Base-by-base conservation (phyloP, 768 basidiomycete genomes). In the Russula vinacea region DNA sequence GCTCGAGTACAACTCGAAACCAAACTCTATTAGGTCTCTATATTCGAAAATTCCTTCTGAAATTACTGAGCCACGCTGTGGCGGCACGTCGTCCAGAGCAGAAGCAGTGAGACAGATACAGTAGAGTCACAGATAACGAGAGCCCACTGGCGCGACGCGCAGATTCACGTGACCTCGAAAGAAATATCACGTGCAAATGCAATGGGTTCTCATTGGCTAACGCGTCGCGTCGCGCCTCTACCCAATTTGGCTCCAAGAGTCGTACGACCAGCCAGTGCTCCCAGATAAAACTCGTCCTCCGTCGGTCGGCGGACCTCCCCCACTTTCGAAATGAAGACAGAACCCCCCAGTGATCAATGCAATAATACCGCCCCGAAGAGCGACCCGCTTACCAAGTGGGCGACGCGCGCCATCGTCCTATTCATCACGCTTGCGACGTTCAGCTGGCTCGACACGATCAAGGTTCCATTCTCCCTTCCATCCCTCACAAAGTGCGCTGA, bases 361-460 rank as follows among this genome's bases (percentile, higher is more conserved):
- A 13, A 42, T 10, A 13, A 42, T n/a, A 33, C 2, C 32, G 3
- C 40, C n/a, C 11, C 19, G 37, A 65, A 57, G 33, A n/a, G 10
- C 8, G 64, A 65, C 16, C 49, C 64, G 19, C 50, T 65, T 7
- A 61, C 64, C n/a, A 65, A 45, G 39, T 65, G 64, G 64, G 64
- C 13, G 5, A 57, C 32, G 6, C 59, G 64, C 3, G 55, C 26
- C 33, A 32, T 65, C 10, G 26, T 61, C 16, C 55, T 65, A 10
- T 19, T 65, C 49, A 17, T 61, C 22, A 14, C 59, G 1, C 40
- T 65, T 3, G 59, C 64, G 47, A 56, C 59, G 13, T 61, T 60
- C 50, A 65, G 59, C 59, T 65, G 64, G 64, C 59, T 65, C 40
- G 64, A 69, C 56, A 62, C 51, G 33, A 69, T 69, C 62, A 69